A percentile compares a stretch with the other conserved stretches of the same genome.
These are phyloP conservation scores for Phalaenopsis aphrodite DNA, from an alignment of 106 monocot genomes.

Conservation along the genomic window DNA sequence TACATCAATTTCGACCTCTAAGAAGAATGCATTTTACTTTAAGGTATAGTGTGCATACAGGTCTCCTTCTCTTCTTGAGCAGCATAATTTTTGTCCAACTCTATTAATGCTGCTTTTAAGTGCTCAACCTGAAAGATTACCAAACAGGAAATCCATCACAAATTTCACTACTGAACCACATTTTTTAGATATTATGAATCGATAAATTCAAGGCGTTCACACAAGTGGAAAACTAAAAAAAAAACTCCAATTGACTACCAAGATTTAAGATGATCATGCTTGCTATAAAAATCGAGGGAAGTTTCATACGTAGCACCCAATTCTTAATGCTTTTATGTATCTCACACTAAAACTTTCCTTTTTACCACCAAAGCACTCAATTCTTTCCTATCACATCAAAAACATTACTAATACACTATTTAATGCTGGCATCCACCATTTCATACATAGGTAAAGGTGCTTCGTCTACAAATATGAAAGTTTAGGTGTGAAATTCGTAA, in stretches of 20 bases:
- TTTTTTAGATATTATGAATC: not conserved
- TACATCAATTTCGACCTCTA: not conserved
- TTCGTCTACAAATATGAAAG: too few species aligned
- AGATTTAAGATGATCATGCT: not conserved
- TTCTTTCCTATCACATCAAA: too few species aligned
- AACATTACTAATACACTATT: too few species aligned
- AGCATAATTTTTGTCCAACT: slow-evolving; percentile 79
- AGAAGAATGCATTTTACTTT: slow-evolving; percentile 1
- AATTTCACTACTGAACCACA: not conserved
- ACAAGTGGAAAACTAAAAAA: not conserved
- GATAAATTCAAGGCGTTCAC: not conserved
- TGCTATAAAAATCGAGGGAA: not conserved
- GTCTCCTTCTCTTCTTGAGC: slow-evolving; percentile 55
- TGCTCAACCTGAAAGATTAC: slow-evolving; percentile 41
- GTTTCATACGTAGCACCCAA: too few species aligned
- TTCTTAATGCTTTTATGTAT: too few species aligned
- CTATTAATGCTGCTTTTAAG: slow-evolving; percentile 44
- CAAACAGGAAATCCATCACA: slow-evolving; percentile 1
- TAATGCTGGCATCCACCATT: too few species aligned
- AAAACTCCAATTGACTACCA: not conserved
- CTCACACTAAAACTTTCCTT: too few species aligned
- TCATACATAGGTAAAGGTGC: too few species aligned
- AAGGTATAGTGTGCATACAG: slow-evolving; percentile 35
- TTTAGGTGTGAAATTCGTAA: too few species aligned
- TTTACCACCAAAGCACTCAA: too few species aligned